phyloP scores from a whole-genome alignment of 225 moss, liverwort and hornwort genomes.

The Rhytidiadelphus loreus region DNA sequence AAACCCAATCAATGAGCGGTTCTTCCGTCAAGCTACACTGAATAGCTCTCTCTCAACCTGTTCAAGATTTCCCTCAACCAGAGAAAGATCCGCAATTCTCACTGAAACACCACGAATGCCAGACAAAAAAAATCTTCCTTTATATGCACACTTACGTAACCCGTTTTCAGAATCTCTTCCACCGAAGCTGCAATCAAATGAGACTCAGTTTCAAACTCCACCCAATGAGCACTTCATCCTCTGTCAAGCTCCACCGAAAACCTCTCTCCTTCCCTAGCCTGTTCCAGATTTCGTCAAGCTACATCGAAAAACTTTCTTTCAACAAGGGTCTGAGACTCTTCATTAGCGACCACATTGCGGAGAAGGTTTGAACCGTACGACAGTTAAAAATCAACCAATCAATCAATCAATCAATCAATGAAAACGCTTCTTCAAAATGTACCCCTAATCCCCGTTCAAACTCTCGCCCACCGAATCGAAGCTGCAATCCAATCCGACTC shows the following conservation, averaged over 20 bases:
- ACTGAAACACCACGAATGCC: not conserved
- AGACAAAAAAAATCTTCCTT: not conserved
- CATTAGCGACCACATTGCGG: not conserved
- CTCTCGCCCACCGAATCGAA: not conserved
- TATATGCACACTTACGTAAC: not conserved
- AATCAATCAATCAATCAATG: not conserved
- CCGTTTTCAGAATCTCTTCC: not conserved
- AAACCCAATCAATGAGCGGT: not conserved
- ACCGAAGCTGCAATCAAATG: not conserved
- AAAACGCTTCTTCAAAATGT: not conserved
- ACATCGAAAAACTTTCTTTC: not conserved
- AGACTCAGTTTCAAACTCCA: not conserved
- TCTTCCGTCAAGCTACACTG: no score
- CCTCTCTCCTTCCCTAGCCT: not conserved
- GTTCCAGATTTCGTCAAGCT: not conserved
- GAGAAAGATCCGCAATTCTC: not conserved
- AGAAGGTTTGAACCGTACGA: not conserved
- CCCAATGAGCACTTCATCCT: not conserved
- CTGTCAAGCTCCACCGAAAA: not conserved
- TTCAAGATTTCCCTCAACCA: not conserved
- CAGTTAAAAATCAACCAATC: not conserved
- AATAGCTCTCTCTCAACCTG: not conserved
- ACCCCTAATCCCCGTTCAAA: not conserved
- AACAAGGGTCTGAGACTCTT: not conserved
- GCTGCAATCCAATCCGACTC: not conserved